Conservation (phyloP, 495 filamentous ascomycete genomes). For the Neurospora sublineolata region DNA sequence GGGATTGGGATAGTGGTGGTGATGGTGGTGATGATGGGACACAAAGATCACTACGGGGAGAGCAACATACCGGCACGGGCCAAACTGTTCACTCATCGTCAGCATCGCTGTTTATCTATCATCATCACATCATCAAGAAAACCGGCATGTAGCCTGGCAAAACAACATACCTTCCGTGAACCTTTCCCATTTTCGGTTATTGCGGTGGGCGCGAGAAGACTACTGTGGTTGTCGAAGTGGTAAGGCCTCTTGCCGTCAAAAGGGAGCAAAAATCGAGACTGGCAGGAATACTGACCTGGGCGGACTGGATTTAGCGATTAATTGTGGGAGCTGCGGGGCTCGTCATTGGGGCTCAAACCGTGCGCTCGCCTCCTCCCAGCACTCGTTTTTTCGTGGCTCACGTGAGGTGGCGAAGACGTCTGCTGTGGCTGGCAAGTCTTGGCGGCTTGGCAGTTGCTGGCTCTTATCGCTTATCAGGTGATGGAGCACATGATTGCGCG, state of each 20-base stretch:
- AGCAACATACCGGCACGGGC: slow-evolving; percentile 25
- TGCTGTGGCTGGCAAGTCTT: neutral
- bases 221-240: slow-evolving; percentile 9
- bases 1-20: neutral
- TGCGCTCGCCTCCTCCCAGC: neutral
- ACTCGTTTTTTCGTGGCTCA: neutral
- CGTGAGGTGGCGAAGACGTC: neutral
- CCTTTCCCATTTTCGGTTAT: slow-evolving; percentile 28
- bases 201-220: slow-evolving; percentile 12
- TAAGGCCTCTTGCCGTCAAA: slow-evolving; percentile 1
- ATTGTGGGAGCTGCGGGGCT: slow-evolving; percentile 19
- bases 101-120: neutral
- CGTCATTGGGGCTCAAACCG: slow-evolving; percentile 15
- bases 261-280: slow-evolving; percentile 1
- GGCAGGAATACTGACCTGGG: slow-evolving; percentile 8
- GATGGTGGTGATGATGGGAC: neutral
- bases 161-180: slow-evolving; percentile 24
- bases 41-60: neutral
- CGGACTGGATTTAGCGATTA: slow-evolving; percentile 6
- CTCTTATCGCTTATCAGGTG: neutral
- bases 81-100: slow-evolving; percentile 16
- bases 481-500: neutral
- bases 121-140: neutral
- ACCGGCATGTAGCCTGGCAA: neutral
- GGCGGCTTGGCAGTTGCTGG: neutral